Base-by-base conservation (phyloP, 2,329 filamentous ascomycete genomes). In the Arthrobotrys megalospora region DNA sequence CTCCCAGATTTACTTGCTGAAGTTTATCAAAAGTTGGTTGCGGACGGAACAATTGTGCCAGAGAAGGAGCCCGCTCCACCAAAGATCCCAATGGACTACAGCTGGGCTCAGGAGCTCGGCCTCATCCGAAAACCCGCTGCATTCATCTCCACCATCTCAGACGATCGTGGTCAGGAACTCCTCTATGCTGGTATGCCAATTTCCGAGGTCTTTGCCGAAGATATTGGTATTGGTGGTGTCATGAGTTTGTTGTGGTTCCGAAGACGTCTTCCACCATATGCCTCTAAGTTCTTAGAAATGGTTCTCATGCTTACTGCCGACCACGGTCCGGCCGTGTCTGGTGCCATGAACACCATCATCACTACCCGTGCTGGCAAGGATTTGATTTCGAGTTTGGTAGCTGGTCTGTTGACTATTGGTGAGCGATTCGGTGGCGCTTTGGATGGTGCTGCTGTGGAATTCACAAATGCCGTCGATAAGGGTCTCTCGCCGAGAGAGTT, bases 271-370 rank as follows among this genome's bases (percentile, higher is more conserved):
- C 96, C 96, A 80, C 88, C 92, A 84, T 98, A 97, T 85, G 96
- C 96, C 84, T 96, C 93, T 89, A 97, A 97, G 88, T 99, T 99
- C 90, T 88, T 99, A 82, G 96, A 99, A 89, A 99, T 99, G 96
- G 96, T 99, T 81, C 95, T 99, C 86, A 99, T 99, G 96, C 91
- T 99, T 84, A 99, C 96, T 84, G 96, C 96, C 83, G 96, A 99
- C 85, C 96, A 99, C 91, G 96, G 96, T 87, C 96, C 96, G 68
- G 96, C 96, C 83, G 96, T 99, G 83, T 99, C 96, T 83, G 96
- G 96, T 90, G 96, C 96, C 86, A 99, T 99, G 96, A 99, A 99
- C 91, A 99, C 96, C 85, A 99, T 99, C 86, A 98, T 99, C 85
- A 99, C 96, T 80, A 99, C 96, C 78, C 93, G 96, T 92, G 96